These are phyloP conservation scores for Psidium friedrichsthalianum DNA, from an alignment of 345 rosid genomes.

Conservation along the genomic window DNA sequence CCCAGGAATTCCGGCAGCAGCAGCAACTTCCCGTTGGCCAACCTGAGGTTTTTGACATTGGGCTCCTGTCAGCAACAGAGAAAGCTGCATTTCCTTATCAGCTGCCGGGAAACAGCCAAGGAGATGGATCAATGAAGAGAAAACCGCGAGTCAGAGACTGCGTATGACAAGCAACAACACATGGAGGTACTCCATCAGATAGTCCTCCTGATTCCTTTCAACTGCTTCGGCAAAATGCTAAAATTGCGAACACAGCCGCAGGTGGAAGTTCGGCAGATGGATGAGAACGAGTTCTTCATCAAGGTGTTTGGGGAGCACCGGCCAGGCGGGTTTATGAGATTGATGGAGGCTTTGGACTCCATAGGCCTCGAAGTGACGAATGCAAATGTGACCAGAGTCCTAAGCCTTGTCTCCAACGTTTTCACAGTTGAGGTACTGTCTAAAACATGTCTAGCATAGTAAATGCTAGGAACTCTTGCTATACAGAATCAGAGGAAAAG, in stretches of 20 bases:
- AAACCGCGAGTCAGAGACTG: conserved; percentile 31
- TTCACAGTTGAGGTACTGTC: conserved; percentile 72
- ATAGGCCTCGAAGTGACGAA: conserved; percentile 81
- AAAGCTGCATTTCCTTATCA: neutral
- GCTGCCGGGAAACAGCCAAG: neutral
- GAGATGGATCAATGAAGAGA: conserved; percentile 27
- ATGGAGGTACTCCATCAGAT: conserved; percentile 56
- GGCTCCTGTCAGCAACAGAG: conserved; percentile 8
- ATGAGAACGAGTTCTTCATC: conserved; percentile 78
- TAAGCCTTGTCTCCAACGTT: conserved; percentile 78
- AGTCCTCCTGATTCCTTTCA: neutral
- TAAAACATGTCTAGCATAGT: neutral
- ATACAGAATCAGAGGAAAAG: neutral
- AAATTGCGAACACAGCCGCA: conserved; percentile 38
- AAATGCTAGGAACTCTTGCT: neutral
- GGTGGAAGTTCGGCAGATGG: conserved; percentile 82
- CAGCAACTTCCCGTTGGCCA: conserved; percentile 10
- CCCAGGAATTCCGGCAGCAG: conserved; percentile 21
- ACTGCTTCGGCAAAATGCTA: neutral
- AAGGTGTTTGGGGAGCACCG: conserved; percentile 86
- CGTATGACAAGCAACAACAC: conserved; percentile 64
- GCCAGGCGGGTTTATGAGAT: conserved; percentile 68
- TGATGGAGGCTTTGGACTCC: conserved; percentile 78
- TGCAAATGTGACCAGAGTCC: conserved; percentile 69
- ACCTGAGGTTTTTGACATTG: conserved; percentile 19